These are phyloP conservation scores for Thalassiosira livingstoniorum DNA, from an alignment of 352 stramenopile species.

Conservation along the genomic window DNA sequence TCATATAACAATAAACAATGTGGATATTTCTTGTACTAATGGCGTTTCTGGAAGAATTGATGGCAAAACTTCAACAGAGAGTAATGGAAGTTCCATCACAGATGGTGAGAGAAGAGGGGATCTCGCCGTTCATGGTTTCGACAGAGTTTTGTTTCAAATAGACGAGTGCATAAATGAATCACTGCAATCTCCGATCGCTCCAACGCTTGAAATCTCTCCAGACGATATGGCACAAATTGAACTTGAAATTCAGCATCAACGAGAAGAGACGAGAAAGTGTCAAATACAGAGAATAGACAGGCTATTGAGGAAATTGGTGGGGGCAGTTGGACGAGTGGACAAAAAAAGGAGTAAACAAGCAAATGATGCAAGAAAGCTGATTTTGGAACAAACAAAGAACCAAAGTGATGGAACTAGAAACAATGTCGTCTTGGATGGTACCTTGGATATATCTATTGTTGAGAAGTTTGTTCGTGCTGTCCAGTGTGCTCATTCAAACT, in stretches of 20 bases:
- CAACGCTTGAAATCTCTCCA: conserved; percentile 41
- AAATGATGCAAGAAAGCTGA: conserved; percentile 65
- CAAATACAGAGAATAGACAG: conserved; percentile 62
- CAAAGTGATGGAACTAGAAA: neutral
- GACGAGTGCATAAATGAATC: conserved; percentile 26
- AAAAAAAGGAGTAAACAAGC: conserved; percentile 57
- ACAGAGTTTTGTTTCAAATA: no score
- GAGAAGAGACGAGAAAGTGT: conserved; percentile 56
- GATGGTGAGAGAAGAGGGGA: no score
- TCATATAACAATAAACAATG: conserved; percentile 38
- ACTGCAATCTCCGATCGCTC: conserved; percentile 37
- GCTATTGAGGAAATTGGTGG: conserved; percentile 64
- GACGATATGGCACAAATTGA: conserved; percentile 46
- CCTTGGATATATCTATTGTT: conserved; percentile 32
- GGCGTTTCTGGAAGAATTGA: no score
- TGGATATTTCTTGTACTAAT: no score
- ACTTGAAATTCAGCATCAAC: conserved; percentile 40
- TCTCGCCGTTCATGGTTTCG: no score
- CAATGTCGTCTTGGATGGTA: no score
- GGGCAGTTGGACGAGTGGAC: conserved; percentile 56
- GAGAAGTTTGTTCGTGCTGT: conserved; percentile 40
- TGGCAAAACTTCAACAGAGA: neutral
- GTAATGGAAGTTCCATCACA: neutral
- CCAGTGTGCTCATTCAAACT: conserved; percentile 12
- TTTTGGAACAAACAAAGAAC: conserved; percentile 49